These are phyloP conservation scores for Fistulinella staudtii DNA, from an alignment of 1,284 basidiomycete species.

Conservation along the genomic window DNA sequence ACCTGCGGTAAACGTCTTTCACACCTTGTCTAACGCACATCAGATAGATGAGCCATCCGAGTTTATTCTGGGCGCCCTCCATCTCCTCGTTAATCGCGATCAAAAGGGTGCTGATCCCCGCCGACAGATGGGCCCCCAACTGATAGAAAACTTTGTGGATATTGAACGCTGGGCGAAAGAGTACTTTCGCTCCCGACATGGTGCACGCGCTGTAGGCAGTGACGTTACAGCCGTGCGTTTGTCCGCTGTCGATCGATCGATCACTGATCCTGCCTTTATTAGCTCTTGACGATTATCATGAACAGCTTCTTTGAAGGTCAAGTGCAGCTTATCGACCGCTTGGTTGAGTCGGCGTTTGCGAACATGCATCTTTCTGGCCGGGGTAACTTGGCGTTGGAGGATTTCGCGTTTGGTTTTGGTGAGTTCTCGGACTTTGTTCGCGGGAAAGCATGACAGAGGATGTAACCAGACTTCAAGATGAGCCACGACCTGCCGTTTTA, in stretches of 20 bases:
- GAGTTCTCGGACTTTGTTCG: slow-evolving; percentile 1
- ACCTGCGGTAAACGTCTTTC: neutral
- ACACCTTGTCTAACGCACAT: slow-evolving; percentile 3
- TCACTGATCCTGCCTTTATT: neutral
- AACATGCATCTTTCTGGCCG: slow-evolving; percentile 23
- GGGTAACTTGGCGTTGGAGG: slow-evolving; percentile 13
- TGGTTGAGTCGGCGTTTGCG: slow-evolving; percentile 25
- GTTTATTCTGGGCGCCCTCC: slow-evolving; percentile 26
- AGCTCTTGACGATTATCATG: slow-evolving; percentile 30
- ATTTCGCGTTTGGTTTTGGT: slow-evolving; percentile 32
- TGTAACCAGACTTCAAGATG: slow-evolving; percentile 26
- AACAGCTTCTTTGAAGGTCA: slow-evolving; percentile 32
- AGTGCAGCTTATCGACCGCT: slow-evolving; percentile 26
- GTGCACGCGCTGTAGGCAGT: slow-evolving; percentile 7
- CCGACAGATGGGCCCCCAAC: slow-evolving; percentile 27
- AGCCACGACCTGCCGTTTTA: slow-evolving; percentile 33
- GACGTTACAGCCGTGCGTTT: slow-evolving; percentile 22
- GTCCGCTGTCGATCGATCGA: neutral
- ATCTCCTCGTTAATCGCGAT: slow-evolving; percentile 31
- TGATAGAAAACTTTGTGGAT: slow-evolving; percentile 32
- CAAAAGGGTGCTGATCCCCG: slow-evolving; percentile 11
- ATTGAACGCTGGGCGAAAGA: slow-evolving; percentile 27
- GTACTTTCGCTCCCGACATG: slow-evolving; percentile 25
- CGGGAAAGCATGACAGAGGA: neutral
- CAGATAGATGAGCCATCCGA: slow-evolving; percentile 25